phyloP scores from a whole-genome alignment of 257 asterid genomes.

The Nicotiana knightiana region DNA sequence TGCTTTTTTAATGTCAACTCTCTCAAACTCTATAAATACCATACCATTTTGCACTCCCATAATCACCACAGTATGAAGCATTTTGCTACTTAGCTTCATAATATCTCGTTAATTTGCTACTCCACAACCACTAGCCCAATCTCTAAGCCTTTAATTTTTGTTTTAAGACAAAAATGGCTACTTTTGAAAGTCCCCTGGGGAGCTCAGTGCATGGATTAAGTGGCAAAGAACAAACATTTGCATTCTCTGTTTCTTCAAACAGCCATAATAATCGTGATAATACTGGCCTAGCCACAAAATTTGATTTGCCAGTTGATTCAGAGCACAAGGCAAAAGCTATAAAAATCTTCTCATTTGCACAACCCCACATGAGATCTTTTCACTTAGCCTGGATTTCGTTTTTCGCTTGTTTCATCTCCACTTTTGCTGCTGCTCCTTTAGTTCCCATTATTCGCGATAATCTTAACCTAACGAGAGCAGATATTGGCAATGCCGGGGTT shows the following conservation, averaged over 20 bases:
- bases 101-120: background rate
- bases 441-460: conserved; percentile 65
- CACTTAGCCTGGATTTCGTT: conserved; percentile 66
- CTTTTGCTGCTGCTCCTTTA: conserved; percentile 62
- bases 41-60: background rate
- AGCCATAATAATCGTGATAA: background rate
- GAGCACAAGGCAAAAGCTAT: conserved; percentile 28
- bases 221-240: conserved; percentile 13
- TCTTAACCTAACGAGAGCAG: conserved; percentile 33
- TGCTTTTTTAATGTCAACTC: background rate
- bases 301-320: conserved; percentile 27
- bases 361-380: conserved; percentile 57
- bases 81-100: background rate
- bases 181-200: background rate
- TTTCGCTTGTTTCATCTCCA: conserved; percentile 57
- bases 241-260: background rate
- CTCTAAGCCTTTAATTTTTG: background rate
- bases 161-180: background rate
- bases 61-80: background rate
- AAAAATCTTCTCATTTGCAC: conserved; percentile 23
- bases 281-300: background rate
- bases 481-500: conserved; percentile 64
- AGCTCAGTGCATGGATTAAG: conserved; percentile 18
- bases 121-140: background rate
- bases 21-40: conserved; percentile 6